phyloP scores from a whole-genome alignment of 176 grass and related monocot species.

The Lolium rigidum region DNA sequence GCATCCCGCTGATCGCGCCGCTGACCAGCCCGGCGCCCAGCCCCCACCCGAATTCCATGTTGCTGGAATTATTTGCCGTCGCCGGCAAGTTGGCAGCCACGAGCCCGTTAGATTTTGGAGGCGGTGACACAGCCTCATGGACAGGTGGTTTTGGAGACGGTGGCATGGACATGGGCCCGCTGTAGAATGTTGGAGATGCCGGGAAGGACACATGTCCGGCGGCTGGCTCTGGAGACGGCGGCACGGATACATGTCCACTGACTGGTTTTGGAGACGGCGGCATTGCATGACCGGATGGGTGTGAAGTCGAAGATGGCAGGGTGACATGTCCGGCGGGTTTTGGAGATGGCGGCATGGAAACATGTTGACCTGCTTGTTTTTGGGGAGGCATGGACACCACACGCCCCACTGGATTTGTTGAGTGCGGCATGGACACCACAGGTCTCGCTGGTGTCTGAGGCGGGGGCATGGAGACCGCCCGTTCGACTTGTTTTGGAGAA shows the following conservation, averaged over 20 bases:
- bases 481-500: not conserved
- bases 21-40: slow-evolving; percentile 68
- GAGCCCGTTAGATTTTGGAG: not conserved
- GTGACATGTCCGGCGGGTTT: too few species aligned
- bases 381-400: not conserved
- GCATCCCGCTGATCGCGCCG: slow-evolving; percentile 67
- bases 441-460: not conserved
- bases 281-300: not conserved
- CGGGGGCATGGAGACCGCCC: not conserved
- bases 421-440: not conserved
- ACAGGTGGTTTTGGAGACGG: not conserved
- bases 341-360: not conserved
- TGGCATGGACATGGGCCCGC: not conserved
- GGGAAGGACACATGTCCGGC: not conserved
- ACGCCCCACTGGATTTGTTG: not conserved
- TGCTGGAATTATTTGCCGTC: slow-evolving; percentile 17
- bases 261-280: not conserved
- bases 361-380: not conserved
- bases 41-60: slow-evolving; percentile 61
- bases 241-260: not conserved
- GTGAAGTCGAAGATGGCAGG: too few species aligned
- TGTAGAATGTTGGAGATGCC: not conserved
- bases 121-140: not conserved
- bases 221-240: not conserved
- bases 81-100: slow-evolving; percentile 16